Base-by-base conservation (phyloP, 2,329 filamentous ascomycete genomes). In the Neofusicoccum sp. region DNA sequence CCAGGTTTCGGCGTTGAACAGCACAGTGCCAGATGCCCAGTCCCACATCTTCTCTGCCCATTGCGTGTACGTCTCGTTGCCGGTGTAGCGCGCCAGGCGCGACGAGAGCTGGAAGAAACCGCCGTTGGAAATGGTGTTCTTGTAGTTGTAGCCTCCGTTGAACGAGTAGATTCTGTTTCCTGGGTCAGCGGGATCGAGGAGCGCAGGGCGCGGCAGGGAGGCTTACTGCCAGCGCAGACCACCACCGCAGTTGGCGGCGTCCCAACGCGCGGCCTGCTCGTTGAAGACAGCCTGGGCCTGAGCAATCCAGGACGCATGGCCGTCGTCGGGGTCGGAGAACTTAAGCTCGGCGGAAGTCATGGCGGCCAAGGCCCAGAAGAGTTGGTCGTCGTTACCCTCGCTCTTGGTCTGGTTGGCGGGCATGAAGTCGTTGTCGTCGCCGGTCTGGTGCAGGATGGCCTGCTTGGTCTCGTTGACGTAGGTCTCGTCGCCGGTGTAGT, bases 321-420 rank as follows among this genome's bases (percentile, higher is more conserved):
- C 83, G 0, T 78, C 65, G 0, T 84, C 81, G 4, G 89, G 87
- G 67, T 91, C 83, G 1, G 88, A 87, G 68, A 89, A 93, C 64
- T 86, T 86, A 68, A 87, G 84, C 75, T 96, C 91, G 38, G 89
- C 88, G 2, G 91, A 91, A 8, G 84, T 83, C 80, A 96, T 89
- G 63, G 88, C 89, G 1, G 90, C 85, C 79, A 95, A 83, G n/a
- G 84, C 89, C 91, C 91, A 96, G 75, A 95, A 93, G 5, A 89
- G 87, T 79, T 87, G 82, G 65, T 85, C 81, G 63, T 85, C 81
- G 65, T 84, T 84, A 11, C 76, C 76, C 45, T 45, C 64, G 63
- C 7, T 49, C 26, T 62, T 65, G 20, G 71, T 70, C 60, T 74
- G 71, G 45, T 73, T 73, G n/a, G 28, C 5, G 11, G 76, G 73